phyloP scores from a whole-genome alignment of 2,329 filamentous ascomycete species.

The Sordariomycetes sp. region DNA sequence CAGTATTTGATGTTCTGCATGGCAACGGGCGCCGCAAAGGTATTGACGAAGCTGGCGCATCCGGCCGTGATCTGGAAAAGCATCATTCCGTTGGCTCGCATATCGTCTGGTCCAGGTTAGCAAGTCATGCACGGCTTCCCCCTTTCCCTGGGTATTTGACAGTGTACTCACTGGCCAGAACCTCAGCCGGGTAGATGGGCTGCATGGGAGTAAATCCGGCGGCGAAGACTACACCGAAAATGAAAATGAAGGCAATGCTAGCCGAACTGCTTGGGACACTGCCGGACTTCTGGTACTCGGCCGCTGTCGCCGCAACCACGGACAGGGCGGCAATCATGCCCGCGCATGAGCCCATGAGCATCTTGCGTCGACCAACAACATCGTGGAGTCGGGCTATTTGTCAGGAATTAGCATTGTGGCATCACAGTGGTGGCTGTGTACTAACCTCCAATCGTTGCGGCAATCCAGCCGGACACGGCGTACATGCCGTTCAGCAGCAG shows the following conservation, averaged over 20 bases:
- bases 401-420: not conserved
- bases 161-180: constrained; percentile 22
- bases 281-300: constrained; percentile 22
- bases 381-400: constrained; percentile 38
- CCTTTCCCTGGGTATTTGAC: not conserved
- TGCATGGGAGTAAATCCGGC: constrained; percentile 38
- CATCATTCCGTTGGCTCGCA: not conserved
- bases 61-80: not conserved
- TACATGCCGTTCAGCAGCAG: constrained; percentile 42
- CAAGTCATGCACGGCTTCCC: not conserved
- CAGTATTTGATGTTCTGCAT: constrained; percentile 31
- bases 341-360: constrained; percentile 23
- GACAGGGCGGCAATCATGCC: constrained; percentile 15
- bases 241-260: constrained; percentile 39
- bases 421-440: not conserved
- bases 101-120: not conserved
- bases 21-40: constrained; percentile 25
- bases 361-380: constrained; percentile 43
- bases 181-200: constrained; percentile 38
- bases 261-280: constrained; percentile 8
- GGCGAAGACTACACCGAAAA: constrained; percentile 40
- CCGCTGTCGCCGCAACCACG: constrained; percentile 27
- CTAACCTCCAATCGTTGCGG: not conserved
- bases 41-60: constrained; percentile 8
- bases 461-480: constrained; percentile 32